A percentile compares a stretch with the other conserved stretches of the same genome.
These are phyloP conservation scores for Rhizopogon roseolus DNA, from an alignment of 768 basidiomycete species.

Conservation along the genomic window DNA sequence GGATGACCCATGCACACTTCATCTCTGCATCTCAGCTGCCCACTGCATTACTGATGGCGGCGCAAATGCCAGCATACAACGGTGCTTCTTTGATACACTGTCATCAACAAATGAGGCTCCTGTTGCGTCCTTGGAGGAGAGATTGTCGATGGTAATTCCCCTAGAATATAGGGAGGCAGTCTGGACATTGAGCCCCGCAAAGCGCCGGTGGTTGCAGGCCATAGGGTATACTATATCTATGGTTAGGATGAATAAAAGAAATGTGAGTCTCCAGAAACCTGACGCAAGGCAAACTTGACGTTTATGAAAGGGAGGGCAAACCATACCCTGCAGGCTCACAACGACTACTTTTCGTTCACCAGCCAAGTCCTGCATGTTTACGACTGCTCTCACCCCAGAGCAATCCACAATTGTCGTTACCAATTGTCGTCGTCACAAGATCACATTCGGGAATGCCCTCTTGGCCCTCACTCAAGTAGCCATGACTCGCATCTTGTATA, in stretches of 20 bases:
- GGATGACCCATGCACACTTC: constrained; percentile 30
- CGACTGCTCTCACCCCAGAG: constrained; percentile 21
- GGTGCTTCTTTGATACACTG: constrained; percentile 42
- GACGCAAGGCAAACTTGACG: not conserved
- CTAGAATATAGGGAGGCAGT: constrained; percentile 33
- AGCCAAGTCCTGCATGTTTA: constrained; percentile 27
- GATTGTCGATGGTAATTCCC: constrained; percentile 37
- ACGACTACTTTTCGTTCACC: constrained; percentile 29
- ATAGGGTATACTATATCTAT: constrained; percentile 33
- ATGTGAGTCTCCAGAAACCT: constrained; percentile 24
- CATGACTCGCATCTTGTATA: constrained; percentile 44
- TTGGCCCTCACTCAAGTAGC: constrained; percentile 50
- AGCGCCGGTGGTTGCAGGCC: constrained; percentile 41
- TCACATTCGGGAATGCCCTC: constrained; percentile 50
- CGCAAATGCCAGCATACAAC: constrained; percentile 35
- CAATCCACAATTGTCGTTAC: constrained; percentile 27
- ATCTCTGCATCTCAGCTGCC: constrained; percentile 39
- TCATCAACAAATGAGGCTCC: constrained; percentile 1
- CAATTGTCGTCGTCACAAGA: constrained; percentile 34
- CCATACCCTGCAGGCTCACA: constrained; percentile 41
- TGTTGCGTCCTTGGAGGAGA: constrained; percentile 27
- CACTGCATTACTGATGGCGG: constrained; percentile 51
- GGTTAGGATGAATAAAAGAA: constrained; percentile 27
- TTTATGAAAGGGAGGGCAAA: constrained; percentile 48
- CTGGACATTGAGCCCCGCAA: constrained; percentile 27